Conservation (phyloP, 768 basidiomycete species). For the Lyophyllum atratum region DNA sequence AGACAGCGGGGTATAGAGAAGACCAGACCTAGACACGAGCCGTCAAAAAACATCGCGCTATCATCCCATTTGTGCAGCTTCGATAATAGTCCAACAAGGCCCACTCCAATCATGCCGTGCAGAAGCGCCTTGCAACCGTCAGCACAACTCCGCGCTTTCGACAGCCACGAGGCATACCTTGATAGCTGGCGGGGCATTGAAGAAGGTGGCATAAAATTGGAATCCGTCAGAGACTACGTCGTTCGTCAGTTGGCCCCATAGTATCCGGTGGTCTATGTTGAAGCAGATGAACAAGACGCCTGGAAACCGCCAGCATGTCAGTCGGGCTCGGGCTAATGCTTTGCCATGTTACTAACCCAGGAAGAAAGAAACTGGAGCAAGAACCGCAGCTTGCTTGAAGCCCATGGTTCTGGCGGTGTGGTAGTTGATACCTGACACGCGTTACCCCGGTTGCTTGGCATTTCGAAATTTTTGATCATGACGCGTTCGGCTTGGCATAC, state of each 20-base stretch:
- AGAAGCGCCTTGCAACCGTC: slow-evolving; percentile 68
- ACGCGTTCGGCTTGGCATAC: slow-evolving; percentile 22
- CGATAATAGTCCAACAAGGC: slow-evolving; percentile 69
- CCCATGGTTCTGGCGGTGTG: slow-evolving; percentile 54
- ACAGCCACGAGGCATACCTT: slow-evolving; percentile 55
- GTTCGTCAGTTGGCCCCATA: slow-evolving; percentile 70
- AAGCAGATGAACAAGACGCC: slow-evolving; percentile 84
- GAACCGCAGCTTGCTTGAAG: slow-evolving; percentile 87
- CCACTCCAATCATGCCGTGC: slow-evolving; percentile 82
- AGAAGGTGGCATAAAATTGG: slow-evolving; percentile 92
- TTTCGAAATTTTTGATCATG: slow-evolving; percentile 32
- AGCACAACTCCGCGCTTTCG: neutral
- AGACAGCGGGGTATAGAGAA: neutral
- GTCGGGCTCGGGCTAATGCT: slow-evolving; percentile 2
- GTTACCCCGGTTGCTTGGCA: neutral
- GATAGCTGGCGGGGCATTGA: slow-evolving; percentile 89
- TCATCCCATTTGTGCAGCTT: slow-evolving; percentile 91
- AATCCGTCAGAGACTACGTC: slow-evolving; percentile 74
- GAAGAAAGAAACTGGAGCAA: slow-evolving; percentile 87
- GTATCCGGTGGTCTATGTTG: slow-evolving; percentile 83
- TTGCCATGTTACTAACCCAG: slow-evolving; percentile 57
- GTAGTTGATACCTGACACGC: slow-evolving; percentile 1
- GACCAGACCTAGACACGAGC: slow-evolving; percentile 76
- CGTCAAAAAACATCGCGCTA: slow-evolving; percentile 94
- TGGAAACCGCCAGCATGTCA: slow-evolving; percentile 25